A percentile compares a stretch with the other conserved stretches of the same genome.
Evolutionary conservation across 306 rosid species (phyloP).

Genomic region (Cicer pinnatifidum): DNA sequence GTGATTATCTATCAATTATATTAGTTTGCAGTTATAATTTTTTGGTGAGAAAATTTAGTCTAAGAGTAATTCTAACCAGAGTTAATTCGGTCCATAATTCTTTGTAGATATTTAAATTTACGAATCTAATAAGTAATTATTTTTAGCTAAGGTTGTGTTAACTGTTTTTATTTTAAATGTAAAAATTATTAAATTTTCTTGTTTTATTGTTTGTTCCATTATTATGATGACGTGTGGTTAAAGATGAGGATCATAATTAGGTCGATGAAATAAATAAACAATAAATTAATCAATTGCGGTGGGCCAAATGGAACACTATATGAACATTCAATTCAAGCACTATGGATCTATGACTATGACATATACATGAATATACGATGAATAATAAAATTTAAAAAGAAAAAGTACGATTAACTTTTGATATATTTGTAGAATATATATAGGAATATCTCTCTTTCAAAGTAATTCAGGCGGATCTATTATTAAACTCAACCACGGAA

Average conservation of each 20-base stretch:
- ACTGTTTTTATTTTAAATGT: too few relatives aligned
- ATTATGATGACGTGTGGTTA: constrained; percentile 40
- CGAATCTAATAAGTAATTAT: too few relatives aligned
- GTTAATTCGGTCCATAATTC: too few relatives aligned
- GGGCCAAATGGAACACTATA: constrained; percentile 37
- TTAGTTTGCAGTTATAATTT: too few relatives aligned
- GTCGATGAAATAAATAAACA: constrained; percentile 19
- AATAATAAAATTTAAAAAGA: constrained; percentile 18
- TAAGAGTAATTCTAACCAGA: too few relatives aligned
- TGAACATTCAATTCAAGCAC: constrained; percentile 25
- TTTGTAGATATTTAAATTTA: too few relatives aligned
- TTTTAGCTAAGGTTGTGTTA: too few relatives aligned
- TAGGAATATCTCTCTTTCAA: constrained; percentile 40
- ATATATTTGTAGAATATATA: background rate
- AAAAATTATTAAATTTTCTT: background rate
- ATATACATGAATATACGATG: background rate
- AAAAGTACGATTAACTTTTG: constrained; percentile 46
- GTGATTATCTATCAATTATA: too few relatives aligned
- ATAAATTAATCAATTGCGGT: constrained; percentile 26
- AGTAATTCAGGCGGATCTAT: constrained; percentile 45
- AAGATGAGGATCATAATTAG: constrained; percentile 45
- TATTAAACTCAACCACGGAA: background rate
- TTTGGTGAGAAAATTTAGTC: too few relatives aligned
- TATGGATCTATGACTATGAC: background rate
- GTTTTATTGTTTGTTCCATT: constrained; percentile 29